A percentile compares a stretch with the other conserved stretches of the same genome.
Conservation (phyloP, 2,329 filamentous ascomycete genomes). For the Diaporthe batatas region DNA sequence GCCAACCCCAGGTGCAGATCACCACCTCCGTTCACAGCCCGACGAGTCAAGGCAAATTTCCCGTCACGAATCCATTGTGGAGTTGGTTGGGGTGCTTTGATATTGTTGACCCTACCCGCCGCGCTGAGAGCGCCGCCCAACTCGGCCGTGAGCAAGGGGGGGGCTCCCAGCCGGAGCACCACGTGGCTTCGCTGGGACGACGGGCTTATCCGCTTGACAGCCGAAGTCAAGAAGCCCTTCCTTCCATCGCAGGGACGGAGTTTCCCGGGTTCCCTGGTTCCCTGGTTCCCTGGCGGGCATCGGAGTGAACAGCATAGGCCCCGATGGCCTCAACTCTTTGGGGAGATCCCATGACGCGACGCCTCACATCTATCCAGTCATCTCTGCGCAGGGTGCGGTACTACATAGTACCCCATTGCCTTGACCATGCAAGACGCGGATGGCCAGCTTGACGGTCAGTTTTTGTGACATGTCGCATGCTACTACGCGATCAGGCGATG, state of each 20-base stretch:
- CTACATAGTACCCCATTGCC: not conserved
- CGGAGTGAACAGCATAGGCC: not conserved
- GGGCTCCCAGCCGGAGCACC: slow-evolving; percentile 6
- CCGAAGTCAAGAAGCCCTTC: not conserved
- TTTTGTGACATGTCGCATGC: slow-evolving; percentile 1
- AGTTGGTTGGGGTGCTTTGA: not conserved
- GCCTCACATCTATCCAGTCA: not conserved
- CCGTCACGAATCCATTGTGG: slow-evolving; percentile 4
- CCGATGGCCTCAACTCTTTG: not conserved
- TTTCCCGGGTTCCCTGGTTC: not conserved
- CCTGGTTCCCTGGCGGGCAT: not conserved
- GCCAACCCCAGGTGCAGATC: slow-evolving; percentile 10
- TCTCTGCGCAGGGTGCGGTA: not conserved
- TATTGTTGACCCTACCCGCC: slow-evolving; percentile 12
- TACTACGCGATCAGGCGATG: not conserved
- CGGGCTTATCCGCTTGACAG: slow-evolving; percentile 11
- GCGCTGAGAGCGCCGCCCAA: not conserved
- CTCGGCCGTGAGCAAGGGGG: slow-evolving; percentile 16
- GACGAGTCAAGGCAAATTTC: slow-evolving; percentile 20
- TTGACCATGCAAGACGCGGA: not conserved
- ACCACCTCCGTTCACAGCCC: not conserved
- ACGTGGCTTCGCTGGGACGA: not conserved
- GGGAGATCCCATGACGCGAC: not conserved
- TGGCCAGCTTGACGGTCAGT: not conserved
- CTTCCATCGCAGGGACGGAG: not conserved